Percentiles rank a stretch among this genome's conserved stretches.
Evolutionary conservation across 225 moss, liverwort and hornwort genomes (phyloP).

Genomic region (Polytrichum commune): DNA sequence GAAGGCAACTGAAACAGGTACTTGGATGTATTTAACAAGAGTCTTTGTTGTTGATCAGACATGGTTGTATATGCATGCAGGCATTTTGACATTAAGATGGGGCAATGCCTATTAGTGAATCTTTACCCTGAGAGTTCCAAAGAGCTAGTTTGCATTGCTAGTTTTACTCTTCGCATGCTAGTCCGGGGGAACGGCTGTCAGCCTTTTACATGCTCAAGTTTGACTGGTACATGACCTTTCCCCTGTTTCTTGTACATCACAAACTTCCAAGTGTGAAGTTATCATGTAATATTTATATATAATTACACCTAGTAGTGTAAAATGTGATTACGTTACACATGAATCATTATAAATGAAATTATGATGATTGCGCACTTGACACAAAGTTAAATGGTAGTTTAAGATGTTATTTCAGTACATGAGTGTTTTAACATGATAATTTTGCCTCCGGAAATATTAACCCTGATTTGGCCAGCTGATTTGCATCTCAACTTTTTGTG

Average conservation of each 20-base stretch:
- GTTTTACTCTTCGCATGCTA: conserved; percentile 38
- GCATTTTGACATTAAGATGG: conserved; percentile 40
- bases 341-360: no score
- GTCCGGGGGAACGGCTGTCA: conserved; percentile 34
- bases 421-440: no score
- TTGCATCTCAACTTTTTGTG: no score
- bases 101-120: conserved; percentile 22
- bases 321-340: no score
- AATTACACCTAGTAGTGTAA: no score
- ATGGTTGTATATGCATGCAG: conserved; percentile 17
- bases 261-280: background rate
- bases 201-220: conserved; percentile 33
- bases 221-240: conserved; percentile 22
- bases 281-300: no score
- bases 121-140: conserved; percentile 42
- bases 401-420: no score
- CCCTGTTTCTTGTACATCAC: conserved; percentile 5
- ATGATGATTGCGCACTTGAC: no score
- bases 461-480: no score
- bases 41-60: background rate
- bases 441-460: no score
- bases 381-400: no score
- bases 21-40: background rate
- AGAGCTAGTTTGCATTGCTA: conserved; percentile 49
- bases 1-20: no score